Percentiles rank a stretch among this genome's conserved stretches.
These are phyloP conservation scores for Pseudohyphozyma bogoriensis DNA, from an alignment of 768 basidiomycete species.

Conservation along the genomic window DNA sequence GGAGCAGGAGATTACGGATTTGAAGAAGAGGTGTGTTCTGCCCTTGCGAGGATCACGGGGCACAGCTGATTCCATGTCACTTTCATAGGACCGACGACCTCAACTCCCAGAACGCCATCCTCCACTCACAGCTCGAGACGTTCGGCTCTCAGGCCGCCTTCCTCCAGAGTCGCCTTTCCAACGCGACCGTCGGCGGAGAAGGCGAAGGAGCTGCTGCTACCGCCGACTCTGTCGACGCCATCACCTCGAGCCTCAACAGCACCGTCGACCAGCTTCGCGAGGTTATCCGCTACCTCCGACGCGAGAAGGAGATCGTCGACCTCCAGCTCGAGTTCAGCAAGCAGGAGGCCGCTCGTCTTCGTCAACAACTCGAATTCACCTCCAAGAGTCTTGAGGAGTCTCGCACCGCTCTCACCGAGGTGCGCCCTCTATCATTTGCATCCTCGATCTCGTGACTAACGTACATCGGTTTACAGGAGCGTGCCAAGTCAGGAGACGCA, in stretches of 20 bases:
- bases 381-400: conserved; percentile 60
- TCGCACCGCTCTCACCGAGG: conserved; percentile 60
- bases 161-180: conserved; percentile 42
- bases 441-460: background rate
- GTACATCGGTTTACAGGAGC: conserved; percentile 48
- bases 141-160: conserved; percentile 70
- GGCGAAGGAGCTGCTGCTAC: conserved; percentile 38
- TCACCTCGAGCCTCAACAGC: conserved; percentile 41
- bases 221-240: conserved; percentile 20
- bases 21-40: conserved; percentile 53
- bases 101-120: conserved; percentile 58
- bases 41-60: background rate
- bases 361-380: conserved; percentile 64
- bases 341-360: conserved; percentile 63
- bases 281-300: conserved; percentile 66
- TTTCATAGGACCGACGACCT: conserved; percentile 58
- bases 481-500: conserved; percentile 62
- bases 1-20: conserved; percentile 64
- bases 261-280: conserved; percentile 43
- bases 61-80: background rate
- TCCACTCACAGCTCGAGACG: conserved; percentile 75
- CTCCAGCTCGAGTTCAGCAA: conserved; percentile 72
- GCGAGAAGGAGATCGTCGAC: conserved; percentile 86
- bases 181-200: too few relatives aligned
- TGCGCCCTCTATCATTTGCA: too few relatives aligned